phyloP scores from a whole-genome alignment of 78 protist genomes.

The Dictyostelium purpureum region DNA sequence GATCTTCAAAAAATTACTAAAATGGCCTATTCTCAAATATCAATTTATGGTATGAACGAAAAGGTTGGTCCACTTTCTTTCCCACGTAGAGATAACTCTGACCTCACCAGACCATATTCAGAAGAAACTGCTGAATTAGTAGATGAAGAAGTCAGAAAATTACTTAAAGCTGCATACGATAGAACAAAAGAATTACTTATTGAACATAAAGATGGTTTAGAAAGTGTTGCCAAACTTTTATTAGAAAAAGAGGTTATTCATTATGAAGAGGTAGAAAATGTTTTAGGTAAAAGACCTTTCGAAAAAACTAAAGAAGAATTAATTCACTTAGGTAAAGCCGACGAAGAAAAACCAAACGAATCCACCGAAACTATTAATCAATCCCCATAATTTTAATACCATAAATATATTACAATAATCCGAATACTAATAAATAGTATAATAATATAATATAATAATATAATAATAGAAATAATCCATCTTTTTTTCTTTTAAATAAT shows the following conservation, averaged over 20 bases:
- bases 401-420: background rate
- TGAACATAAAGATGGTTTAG: constrained; percentile 61
- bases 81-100: constrained; percentile 18
- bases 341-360: background rate
- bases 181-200: constrained; percentile 38
- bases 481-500: too few species aligned
- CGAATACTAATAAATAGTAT: too few species aligned
- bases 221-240: constrained; percentile 86
- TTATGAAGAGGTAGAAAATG: constrained; percentile 81
- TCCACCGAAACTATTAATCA: background rate
- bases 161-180: constrained; percentile 66
- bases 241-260: constrained; percentile 90
- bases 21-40: constrained; percentile 89
- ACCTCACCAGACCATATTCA: constrained; percentile 87
- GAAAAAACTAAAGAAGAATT: background rate
- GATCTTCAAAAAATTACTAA: constrained; percentile 90
- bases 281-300: constrained; percentile 84
- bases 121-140: constrained; percentile 87
- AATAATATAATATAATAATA: too few species aligned
- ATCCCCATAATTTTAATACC: background rate
- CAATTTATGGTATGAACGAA: constrained; percentile 92
- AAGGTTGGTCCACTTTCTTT: constrained; percentile 89
- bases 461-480: background rate
- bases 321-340: background rate
- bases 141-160: constrained; percentile 82